Evolutionary conservation across 2,329 filamentous ascomycete genomes (phyloP).

Genomic region (Apiospora pterosperma): DNA sequence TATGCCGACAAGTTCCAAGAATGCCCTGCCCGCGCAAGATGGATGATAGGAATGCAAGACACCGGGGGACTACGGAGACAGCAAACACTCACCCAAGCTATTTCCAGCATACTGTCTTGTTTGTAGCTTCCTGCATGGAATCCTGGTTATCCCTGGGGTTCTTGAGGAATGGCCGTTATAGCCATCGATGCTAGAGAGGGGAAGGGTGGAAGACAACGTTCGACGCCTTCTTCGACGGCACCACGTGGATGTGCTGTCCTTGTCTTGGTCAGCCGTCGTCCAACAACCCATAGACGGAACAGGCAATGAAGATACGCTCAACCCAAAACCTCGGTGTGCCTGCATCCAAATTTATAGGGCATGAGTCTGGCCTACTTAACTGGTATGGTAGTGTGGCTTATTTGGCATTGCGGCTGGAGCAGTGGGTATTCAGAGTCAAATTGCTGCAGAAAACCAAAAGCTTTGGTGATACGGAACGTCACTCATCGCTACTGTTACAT

Average conservation of each 20-base stretch:
- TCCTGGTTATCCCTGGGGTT: neutral
- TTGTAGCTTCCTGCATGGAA: neutral
- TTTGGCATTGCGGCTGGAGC: too few species aligned
- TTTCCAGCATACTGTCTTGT: neutral
- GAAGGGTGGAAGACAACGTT: neutral
- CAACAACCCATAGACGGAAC: neutral
- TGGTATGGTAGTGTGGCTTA: too few species aligned
- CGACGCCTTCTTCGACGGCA: neutral
- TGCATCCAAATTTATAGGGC: too few species aligned
- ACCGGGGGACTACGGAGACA: neutral
- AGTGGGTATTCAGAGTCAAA: too few species aligned
- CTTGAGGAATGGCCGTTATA: neutral
- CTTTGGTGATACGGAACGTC: too few species aligned
- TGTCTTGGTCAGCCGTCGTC: neutral
- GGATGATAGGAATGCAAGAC: neutral
- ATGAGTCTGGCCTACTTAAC: too few species aligned
- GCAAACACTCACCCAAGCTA: too few species aligned
- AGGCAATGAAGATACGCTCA: neutral
- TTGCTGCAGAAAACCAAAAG: too few species aligned
- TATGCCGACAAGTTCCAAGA: neutral
- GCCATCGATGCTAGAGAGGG: neutral
- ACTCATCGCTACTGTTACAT: too few species aligned
- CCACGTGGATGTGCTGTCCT: neutral
- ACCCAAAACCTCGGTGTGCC: too few species aligned
- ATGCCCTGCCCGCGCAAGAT: neutral